These are phyloP conservation scores for Exophiala calicioides DNA, from an alignment of 2,329 filamentous ascomycete species.

Conservation along the genomic window DNA sequence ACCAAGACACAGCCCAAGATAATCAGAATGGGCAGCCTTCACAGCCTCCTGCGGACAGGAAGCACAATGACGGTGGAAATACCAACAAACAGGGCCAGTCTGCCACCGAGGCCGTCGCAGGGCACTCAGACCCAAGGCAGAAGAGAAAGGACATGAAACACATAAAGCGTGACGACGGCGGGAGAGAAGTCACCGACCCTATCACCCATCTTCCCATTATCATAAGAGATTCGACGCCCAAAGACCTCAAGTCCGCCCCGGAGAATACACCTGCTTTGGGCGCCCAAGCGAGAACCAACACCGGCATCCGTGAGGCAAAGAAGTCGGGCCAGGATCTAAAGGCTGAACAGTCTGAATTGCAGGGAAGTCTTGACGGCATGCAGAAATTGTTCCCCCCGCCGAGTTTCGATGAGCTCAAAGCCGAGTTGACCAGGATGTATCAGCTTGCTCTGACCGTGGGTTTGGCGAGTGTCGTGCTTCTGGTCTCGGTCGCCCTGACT, in stretches of 20 bases:
- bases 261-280: slow-evolving; percentile 50
- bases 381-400: slow-evolving; percentile 57
- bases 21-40: slow-evolving; percentile 1
- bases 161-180: slow-evolving; percentile 48
- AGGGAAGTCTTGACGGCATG: slow-evolving; percentile 48
- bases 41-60: not conserved
- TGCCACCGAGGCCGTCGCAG: slow-evolving; percentile 28
- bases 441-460: slow-evolving; percentile 46
- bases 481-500: slow-evolving; percentile 20
- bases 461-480: slow-evolving; percentile 26
- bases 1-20: slow-evolving; percentile 8
- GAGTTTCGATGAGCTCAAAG: slow-evolving; percentile 47
- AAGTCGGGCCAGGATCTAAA: too few species aligned
- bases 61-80: slow-evolving; percentile 8
- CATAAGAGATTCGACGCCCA: slow-evolving; percentile 68
- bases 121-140: slow-evolving; percentile 43
- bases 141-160: slow-evolving; percentile 54
- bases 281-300: slow-evolving; percentile 43
- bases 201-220: slow-evolving; percentile 69
- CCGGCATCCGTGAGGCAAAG: slow-evolving; percentile 46
- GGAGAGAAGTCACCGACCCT: slow-evolving; percentile 68
- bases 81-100: slow-evolving; percentile 20
- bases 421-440: slow-evolving; percentile 49
- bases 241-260: slow-evolving; percentile 55
- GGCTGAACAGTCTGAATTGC: slow-evolving; percentile 41